Percentiles rank a stretch among this genome's conserved stretches.
These are phyloP conservation scores for Colletotrichum sp. DNA, from an alignment of 2,329 filamentous ascomycete genomes.

Conservation along the genomic window DNA sequence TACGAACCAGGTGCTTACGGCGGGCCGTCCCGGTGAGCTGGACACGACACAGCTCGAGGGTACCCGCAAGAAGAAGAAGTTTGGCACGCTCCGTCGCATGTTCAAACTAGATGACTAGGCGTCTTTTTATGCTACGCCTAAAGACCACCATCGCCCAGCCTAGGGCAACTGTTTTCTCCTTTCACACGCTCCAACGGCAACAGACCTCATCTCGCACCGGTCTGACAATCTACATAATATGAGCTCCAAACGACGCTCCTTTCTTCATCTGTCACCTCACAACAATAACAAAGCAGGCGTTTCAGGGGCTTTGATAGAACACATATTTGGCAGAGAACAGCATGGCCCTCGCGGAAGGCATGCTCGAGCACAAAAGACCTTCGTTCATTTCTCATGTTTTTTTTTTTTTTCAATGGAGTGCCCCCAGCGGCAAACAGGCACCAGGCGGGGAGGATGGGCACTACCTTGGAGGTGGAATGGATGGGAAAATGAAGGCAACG, in stretches of 20 bases:
- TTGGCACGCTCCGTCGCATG: constrained; percentile 67
- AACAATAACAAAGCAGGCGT: neutral
- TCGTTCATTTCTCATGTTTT: neutral
- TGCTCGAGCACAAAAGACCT: neutral
- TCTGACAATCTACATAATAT: neutral
- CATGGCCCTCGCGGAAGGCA: neutral
- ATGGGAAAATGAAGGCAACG: neutral
- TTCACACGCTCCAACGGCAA: neutral
- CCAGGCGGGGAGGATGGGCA: neutral
- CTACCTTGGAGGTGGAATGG: neutral
- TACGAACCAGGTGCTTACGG: constrained; percentile 31
- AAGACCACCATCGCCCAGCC: neutral
- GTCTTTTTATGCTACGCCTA: neutral
- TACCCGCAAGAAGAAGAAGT: constrained; percentile 62
- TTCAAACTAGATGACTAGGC: constrained; percentile 57
- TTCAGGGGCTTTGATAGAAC: neutral
- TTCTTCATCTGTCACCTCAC: neutral
- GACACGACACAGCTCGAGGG: constrained; percentile 19
- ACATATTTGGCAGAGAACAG: neutral
- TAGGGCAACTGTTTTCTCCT: neutral
- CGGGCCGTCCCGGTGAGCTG: neutral
- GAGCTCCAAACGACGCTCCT: neutral
- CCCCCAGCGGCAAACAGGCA: neutral
- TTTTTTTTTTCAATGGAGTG: neutral
- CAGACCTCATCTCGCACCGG: neutral